phyloP scores from a whole-genome alignment of 257 asterid genomes.

The Cruciata laevipes region DNA sequence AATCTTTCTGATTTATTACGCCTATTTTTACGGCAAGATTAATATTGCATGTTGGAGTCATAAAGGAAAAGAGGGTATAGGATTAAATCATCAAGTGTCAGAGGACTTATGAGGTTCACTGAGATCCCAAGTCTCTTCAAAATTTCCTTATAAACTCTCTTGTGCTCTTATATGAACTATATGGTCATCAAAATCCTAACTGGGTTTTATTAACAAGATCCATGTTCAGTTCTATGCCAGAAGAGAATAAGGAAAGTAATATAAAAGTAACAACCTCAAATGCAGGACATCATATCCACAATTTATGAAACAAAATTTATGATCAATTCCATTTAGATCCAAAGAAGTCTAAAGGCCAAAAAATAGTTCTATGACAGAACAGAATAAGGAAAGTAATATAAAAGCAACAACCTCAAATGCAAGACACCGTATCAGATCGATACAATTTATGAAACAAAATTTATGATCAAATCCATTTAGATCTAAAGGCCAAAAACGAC shows the following conservation, averaged over 20 bases:
- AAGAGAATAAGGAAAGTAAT: constrained; percentile 1
- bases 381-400: constrained; percentile 1
- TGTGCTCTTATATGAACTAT: constrained; percentile 1
- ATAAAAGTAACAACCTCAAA: not conserved
- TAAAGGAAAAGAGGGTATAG: not conserved
- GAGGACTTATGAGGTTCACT: not conserved
- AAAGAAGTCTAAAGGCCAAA: not conserved
- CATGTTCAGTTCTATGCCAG: not conserved
- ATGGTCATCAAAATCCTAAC: not conserved
- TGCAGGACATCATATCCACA: not conserved
- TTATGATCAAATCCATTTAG: not conserved
- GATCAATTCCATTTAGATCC: not conserved
- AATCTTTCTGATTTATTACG: not conserved
- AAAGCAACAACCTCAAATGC: not conserved
- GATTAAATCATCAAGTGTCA: not conserved
- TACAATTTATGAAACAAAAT: not conserved
- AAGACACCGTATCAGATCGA: not conserved
- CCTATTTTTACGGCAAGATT: not conserved
- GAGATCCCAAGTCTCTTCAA: constrained; percentile 3
- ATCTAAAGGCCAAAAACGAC: not conserved
- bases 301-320: not conserved
- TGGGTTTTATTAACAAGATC: not conserved
- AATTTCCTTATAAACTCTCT: not conserved
- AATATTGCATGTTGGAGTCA: not conserved
- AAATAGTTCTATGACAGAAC: not conserved